phyloP scores from a whole-genome alignment of 768 basidiomycete species.

The Tulasnella sp. region DNA sequence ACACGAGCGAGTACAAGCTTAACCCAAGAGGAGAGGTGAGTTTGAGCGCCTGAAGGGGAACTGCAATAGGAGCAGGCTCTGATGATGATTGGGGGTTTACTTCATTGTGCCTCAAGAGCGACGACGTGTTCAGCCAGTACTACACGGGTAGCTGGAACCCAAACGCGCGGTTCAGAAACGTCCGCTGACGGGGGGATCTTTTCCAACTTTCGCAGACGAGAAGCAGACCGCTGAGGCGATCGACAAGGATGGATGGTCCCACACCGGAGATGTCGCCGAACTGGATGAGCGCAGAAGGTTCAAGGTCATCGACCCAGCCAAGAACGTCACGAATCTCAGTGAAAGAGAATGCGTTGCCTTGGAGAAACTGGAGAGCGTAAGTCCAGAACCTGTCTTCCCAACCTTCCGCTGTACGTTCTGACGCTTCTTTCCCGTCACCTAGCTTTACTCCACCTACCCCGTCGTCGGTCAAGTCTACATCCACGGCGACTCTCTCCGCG shows the following conservation, averaged over 20 bases:
- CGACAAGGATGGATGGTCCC: constrained; percentile 87
- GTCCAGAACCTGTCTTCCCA: too few species aligned
- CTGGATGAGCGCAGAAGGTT: constrained; percentile 76
- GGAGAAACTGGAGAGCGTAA: constrained; percentile 86
- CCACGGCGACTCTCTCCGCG: constrained; percentile 84
- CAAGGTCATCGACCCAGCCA: constrained; percentile 91
- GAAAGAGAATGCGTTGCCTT: constrained; percentile 99
- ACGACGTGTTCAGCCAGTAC: constrained; percentile 60
- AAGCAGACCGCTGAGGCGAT: constrained; percentile 75
- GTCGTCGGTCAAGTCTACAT: constrained; percentile 77
- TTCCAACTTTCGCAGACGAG: constrained; percentile 51
- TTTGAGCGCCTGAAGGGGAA: not conserved
- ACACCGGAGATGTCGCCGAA: constrained; percentile 83
- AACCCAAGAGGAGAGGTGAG: constrained; percentile 75
- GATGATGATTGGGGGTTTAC: not conserved
- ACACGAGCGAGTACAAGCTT: constrained; percentile 81
- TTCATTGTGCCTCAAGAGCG: constrained; percentile 67
- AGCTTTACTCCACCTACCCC: constrained; percentile 61
- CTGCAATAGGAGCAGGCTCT: not conserved
- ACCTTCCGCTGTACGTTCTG: not conserved
- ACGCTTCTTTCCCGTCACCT: not conserved
- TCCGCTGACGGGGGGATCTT: not conserved
- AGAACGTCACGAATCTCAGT: constrained; percentile 98
- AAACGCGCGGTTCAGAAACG: not conserved
- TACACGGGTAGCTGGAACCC: constrained; percentile 58